These are phyloP conservation scores for Fraxinus pennsylvanica DNA, from an alignment of 257 asterid species.

Conservation along the genomic window DNA sequence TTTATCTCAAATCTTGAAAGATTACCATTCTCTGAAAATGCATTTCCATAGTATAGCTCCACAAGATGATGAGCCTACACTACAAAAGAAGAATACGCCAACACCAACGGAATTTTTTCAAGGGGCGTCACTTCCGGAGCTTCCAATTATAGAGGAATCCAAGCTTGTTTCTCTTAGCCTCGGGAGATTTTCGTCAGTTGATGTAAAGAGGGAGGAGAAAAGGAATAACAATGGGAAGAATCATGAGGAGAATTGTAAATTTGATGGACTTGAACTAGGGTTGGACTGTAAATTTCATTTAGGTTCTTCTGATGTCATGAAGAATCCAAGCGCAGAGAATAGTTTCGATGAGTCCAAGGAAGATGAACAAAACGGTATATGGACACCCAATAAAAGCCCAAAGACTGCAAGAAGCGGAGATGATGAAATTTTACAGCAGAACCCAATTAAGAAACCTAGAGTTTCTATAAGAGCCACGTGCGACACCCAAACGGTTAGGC, in stretches of 20 bases:
- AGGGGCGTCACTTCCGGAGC: conserved; percentile 17
- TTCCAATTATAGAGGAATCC: conserved; percentile 24
- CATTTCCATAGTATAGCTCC: conserved; percentile 28
- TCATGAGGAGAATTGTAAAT: conserved; percentile 4
- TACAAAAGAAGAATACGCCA: not conserved
- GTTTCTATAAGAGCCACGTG: conserved; percentile 57
- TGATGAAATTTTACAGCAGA: conserved; percentile 35
- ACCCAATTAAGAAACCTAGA: conserved; percentile 51
- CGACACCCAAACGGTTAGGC: conserved; percentile 44
- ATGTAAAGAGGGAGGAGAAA: conserved; percentile 19
- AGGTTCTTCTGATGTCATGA: conserved; percentile 1
- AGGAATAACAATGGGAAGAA: not conserved
- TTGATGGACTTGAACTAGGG: conserved; percentile 43
- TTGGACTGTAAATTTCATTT: conserved; percentile 28
- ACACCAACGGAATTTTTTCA: not conserved
- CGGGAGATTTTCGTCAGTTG: conserved; percentile 36
- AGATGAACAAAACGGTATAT: conserved; percentile 3
- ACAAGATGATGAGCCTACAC: conserved; percentile 17
- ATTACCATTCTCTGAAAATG: conserved; percentile 37
- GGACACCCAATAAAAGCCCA: conserved; percentile 10
- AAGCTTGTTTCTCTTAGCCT: conserved; percentile 47
- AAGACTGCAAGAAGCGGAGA: conserved; percentile 36
- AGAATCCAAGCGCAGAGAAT: conserved; percentile 14
- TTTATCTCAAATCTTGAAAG: conserved; percentile 35
- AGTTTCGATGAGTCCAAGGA: conserved; percentile 35